Evolutionary conservation across 192 early-diverging fungal species (phyloP).

Genomic region (Coemansia sp.): DNA sequence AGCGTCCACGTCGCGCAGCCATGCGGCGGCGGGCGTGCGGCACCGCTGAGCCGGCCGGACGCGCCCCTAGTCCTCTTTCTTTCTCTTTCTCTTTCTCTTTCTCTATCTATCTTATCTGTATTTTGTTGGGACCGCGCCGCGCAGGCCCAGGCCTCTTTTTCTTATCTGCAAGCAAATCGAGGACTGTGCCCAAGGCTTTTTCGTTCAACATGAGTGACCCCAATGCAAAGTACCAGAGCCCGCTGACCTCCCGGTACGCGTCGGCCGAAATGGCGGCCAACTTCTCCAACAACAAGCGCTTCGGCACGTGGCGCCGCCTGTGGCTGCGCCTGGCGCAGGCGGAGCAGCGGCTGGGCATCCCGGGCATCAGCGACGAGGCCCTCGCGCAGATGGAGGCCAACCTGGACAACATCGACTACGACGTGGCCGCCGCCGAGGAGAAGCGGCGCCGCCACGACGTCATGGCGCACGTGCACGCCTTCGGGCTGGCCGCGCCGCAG

Average conservation of each 20-base stretch:
- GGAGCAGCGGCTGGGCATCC: conserved; percentile 88
- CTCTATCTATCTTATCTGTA: too few relatives aligned
- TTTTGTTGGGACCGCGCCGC: too few relatives aligned
- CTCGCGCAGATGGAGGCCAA: conserved; percentile 88
- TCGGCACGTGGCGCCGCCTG: conserved; percentile 90
- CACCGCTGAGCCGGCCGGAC: too few relatives aligned
- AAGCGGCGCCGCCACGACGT: conserved; percentile 95
- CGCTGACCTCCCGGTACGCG: conserved; percentile 96
- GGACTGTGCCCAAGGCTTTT: too few relatives aligned
- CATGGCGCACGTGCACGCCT: conserved; percentile 99
- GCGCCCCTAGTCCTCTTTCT: too few relatives aligned
- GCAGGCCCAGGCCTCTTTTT: too few relatives aligned
- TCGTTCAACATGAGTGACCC: conserved; percentile 38
- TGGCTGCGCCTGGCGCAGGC: conserved; percentile 93
- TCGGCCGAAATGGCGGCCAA: conserved; percentile 94
- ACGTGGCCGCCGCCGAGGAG: conserved; percentile 84
- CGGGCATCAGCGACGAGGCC: conserved; percentile 81
- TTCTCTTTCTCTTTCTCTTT: too few relatives aligned
- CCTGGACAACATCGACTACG: conserved; percentile 87
- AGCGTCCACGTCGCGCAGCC: too few relatives aligned
- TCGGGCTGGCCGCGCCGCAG: conserved; percentile 77
- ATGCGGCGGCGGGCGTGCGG: too few relatives aligned
- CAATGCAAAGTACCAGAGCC: conserved; percentile 87
- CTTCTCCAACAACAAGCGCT: conserved; percentile 96
- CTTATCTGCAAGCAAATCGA: too few relatives aligned